phyloP scores from a whole-genome alignment of 768 basidiomycete species.

The Mycena epipterygia region DNA sequence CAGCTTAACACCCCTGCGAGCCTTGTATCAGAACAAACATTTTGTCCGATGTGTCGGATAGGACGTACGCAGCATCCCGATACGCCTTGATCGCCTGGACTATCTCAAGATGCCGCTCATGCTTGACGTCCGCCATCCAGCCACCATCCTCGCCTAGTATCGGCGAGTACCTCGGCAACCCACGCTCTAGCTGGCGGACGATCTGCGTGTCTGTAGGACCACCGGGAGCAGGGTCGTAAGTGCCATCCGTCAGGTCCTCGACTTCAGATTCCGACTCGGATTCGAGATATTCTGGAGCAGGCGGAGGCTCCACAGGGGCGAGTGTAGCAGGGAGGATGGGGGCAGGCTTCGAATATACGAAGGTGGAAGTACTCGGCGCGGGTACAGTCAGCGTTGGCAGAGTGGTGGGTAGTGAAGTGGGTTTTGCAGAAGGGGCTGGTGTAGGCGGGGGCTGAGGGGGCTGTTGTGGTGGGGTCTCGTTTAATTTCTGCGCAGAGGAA shows the following conservation, averaged over 20 bases:
- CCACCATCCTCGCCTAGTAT: constrained; percentile 76
- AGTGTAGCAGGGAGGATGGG: constrained; percentile 52
- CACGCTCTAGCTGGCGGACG: constrained; percentile 80
- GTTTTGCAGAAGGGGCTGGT: neutral
- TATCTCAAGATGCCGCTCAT: constrained; percentile 73
- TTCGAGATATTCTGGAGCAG: constrained; percentile 11
- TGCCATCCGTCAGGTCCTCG: constrained; percentile 52
- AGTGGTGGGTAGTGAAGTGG: constrained; percentile 39
- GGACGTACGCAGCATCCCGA: constrained; percentile 68
- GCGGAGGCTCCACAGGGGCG: neutral
- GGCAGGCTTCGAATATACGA: constrained; percentile 46
- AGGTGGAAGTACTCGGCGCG: constrained; percentile 41
- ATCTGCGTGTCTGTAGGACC: constrained; percentile 61
- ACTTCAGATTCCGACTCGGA: constrained; percentile 34
- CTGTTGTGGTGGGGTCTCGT: constrained; percentile 40
- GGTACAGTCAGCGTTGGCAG: constrained; percentile 56
- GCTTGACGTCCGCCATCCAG: constrained; percentile 71
- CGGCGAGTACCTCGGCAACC: constrained; percentile 74
- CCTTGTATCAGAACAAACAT: constrained; percentile 28
- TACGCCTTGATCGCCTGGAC: constrained; percentile 72
- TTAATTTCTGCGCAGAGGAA: constrained; percentile 59
- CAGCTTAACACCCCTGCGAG: constrained; percentile 35
- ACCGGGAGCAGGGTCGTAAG: constrained; percentile 15
- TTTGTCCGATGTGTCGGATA: constrained; percentile 28
- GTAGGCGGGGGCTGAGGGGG: neutral